These are phyloP conservation scores for Bipolaris gigantea DNA, from an alignment of 2,329 filamentous ascomycete species.

Conservation along the genomic window DNA sequence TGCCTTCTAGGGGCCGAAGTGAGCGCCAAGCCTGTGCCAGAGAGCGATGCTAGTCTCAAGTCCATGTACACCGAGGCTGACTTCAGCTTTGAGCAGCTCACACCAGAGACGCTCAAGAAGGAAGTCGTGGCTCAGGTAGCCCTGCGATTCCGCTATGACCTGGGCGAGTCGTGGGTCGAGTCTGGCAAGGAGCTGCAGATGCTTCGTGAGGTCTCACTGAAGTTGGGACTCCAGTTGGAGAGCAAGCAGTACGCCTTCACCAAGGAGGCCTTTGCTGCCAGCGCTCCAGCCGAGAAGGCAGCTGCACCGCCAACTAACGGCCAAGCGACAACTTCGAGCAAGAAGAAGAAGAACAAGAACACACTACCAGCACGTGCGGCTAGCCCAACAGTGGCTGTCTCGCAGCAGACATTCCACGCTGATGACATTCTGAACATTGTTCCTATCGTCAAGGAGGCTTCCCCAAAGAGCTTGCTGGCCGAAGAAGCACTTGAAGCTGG, in stretches of 20 bases:
- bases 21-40: conserved; percentile 75
- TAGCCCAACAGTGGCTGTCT: conserved; percentile 50
- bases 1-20: conserved; percentile 79
- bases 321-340: conserved; percentile 36
- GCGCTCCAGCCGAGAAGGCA: conserved; percentile 17
- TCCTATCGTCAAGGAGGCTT: conserved; percentile 93
- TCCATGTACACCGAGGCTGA: conserved; percentile 79
- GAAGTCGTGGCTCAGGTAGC: conserved; percentile 72
- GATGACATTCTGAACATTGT: conserved; percentile 92
- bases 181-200: conserved; percentile 76
- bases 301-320: conserved; percentile 44
- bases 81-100: conserved; percentile 77
- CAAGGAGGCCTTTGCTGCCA: conserved; percentile 35
- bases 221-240: conserved; percentile 85
- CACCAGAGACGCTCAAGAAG: conserved; percentile 68
- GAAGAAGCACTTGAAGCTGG: conserved; percentile 96
- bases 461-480: conserved; percentile 84
- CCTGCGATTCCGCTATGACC: conserved; percentile 74
- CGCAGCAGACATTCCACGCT: conserved; percentile 68
- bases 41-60: conserved; percentile 74
- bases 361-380: conserved; percentile 53
- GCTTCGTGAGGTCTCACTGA: conserved; percentile 84
- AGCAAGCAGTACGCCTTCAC: conserved; percentile 75
- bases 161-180: conserved; percentile 69
- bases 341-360: conserved; percentile 59